Evolutionary conservation across 2,329 filamentous ascomycete species (phyloP).

Genomic region (Diaporthe humulicola): DNA sequence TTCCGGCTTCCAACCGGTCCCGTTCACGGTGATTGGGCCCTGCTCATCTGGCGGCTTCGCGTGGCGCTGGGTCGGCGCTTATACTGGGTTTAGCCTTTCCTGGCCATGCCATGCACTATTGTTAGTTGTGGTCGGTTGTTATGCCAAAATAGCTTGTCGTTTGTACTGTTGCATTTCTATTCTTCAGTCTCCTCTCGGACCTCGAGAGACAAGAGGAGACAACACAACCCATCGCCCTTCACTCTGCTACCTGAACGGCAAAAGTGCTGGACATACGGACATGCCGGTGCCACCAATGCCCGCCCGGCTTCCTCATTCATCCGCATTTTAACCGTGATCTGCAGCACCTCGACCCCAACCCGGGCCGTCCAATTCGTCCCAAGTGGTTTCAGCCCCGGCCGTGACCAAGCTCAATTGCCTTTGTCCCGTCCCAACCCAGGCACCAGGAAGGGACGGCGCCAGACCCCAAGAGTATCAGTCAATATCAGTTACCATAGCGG

Average conservation of each 20-base stretch:
- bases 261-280: background rate
- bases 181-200: background rate
- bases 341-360: background rate
- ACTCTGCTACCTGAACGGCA: background rate
- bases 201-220: background rate
- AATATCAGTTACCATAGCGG: slow-evolving; percentile 18
- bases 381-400: slow-evolving; percentile 35
- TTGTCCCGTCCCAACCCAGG: background rate
- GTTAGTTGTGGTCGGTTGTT: background rate
- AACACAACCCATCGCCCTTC: no score
- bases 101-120: background rate
- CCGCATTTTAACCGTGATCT: slow-evolving; percentile 16
- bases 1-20: background rate
- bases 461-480: background rate
- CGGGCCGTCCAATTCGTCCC: slow-evolving; percentile 2
- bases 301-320: background rate
- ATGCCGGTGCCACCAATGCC: background rate
- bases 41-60: slow-evolving; percentile 19
- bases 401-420: slow-evolving; percentile 10
- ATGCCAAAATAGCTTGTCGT: background rate
- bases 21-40: slow-evolving; percentile 23
- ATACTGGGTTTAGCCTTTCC: slow-evolving; percentile 6
- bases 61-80: slow-evolving; percentile 29
- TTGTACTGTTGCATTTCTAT: background rate
- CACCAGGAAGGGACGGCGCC: background rate